Evolutionary conservation across 2,329 filamentous ascomycete genomes (phyloP).

Genomic region (Shiraia bambusicola): DNA sequence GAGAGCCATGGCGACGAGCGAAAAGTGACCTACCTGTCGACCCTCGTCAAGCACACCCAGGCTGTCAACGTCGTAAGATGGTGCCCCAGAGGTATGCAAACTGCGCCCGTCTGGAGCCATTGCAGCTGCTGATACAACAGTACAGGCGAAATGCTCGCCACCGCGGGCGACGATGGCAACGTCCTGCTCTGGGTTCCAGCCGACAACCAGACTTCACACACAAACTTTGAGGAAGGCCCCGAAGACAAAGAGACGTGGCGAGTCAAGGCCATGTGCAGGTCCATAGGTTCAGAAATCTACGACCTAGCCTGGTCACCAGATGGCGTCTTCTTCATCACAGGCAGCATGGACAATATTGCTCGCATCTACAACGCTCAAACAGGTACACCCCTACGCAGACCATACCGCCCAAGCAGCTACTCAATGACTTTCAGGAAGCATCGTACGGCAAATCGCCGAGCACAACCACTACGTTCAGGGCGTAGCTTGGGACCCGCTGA

Average conservation of each 20-base stretch:
- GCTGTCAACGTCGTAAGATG: constrained; percentile 98
- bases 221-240: constrained; percentile 78
- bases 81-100: constrained; percentile 78
- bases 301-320: constrained; percentile 99
- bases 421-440: constrained; percentile 30
- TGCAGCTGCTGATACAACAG: constrained; percentile 18
- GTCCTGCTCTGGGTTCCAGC: constrained; percentile 94
- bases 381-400: constrained; percentile 56
- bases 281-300: constrained; percentile 93
- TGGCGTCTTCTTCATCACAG: constrained; percentile 91
- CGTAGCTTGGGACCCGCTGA: constrained; percentile 96
- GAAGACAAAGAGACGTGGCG: constrained; percentile 98
- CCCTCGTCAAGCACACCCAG: constrained; percentile 89
- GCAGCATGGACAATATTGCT: constrained; percentile 98
- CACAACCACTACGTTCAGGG: constrained; percentile 98
- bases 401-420: constrained; percentile 10
- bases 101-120: constrained; percentile 6
- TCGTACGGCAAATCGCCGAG: constrained; percentile 88
- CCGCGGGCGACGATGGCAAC: constrained; percentile 95
- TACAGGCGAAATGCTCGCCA: constrained; percentile 86
- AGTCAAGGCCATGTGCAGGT: constrained; percentile 96
- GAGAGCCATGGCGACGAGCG: constrained; percentile 81
- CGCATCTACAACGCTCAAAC: constrained; percentile 94
- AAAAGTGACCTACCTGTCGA: constrained; percentile 88
- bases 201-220: constrained; percentile 65